Evolutionary conservation across 2,329 filamentous ascomycete species (phyloP).

Genomic region (Neophaeococcomyces aloes): DNA sequence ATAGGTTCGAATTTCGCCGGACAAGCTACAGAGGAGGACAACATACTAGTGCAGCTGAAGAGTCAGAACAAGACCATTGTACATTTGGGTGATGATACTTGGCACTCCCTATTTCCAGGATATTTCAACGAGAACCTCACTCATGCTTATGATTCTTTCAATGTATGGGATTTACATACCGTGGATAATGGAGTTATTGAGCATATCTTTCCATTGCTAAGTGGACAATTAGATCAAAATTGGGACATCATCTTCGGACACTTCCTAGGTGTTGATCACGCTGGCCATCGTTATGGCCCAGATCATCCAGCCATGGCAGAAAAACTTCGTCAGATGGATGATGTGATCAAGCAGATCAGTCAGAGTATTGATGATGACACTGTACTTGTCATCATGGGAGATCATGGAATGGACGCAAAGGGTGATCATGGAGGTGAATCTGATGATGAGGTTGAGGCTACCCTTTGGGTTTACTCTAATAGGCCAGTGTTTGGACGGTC

Average conservation of each 20-base stretch:
- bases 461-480: constrained; percentile 97
- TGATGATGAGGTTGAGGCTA: constrained; percentile 87
- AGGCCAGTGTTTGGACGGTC: constrained; percentile 72
- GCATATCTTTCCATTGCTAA: constrained; percentile 75
- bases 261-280: constrained; percentile 90
- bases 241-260: constrained; percentile 97
- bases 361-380: constrained; percentile 70
- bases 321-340: constrained; percentile 87
- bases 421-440: constrained; percentile 98
- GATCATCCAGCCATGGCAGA: constrained; percentile 83
- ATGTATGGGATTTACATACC: constrained; percentile 95
- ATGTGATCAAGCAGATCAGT: constrained; percentile 61
- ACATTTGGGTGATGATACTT: constrained; percentile 95
- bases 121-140: constrained; percentile 85
- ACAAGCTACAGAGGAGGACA: constrained; percentile 90
- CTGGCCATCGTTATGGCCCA: constrained; percentile 89
- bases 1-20: constrained; percentile 91
- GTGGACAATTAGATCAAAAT: constrained; percentile 50
- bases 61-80: constrained; percentile 65
- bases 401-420: constrained; percentile 96
- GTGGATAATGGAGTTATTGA: constrained; percentile 91
- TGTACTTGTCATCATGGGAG: constrained; percentile 90
- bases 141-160: constrained; percentile 88
- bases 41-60: constrained; percentile 54
- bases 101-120: constrained; percentile 85